Base-by-base conservation (phyloP, 148 eudicot species). In the Hydrangea macrophylla region DNA sequence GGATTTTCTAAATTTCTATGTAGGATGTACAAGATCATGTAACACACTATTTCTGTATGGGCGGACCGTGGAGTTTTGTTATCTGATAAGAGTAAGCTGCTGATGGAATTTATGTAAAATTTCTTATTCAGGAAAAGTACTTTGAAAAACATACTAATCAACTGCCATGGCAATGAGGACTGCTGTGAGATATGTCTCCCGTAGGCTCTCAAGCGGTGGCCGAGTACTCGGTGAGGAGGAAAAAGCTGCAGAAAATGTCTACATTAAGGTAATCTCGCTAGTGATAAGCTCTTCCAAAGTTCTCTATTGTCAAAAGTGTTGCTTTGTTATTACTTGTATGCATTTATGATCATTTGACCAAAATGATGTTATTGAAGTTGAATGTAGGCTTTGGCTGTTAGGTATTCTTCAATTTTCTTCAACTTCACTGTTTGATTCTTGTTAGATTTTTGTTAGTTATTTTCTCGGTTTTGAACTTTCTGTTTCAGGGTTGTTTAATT, bases 211-310 rank as follows among this genome's bases (percentile, higher is more conserved):
- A 55, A 85, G 97, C 57, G 56, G 87, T 67, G 97, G 97, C 70
- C 87, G 77, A 72, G 71, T 94, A 32, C 87, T 94, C 5, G 75
- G 93, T 58, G 97, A 94, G 88, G 97, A 94, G 77, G 97, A 94
- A 84, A 91, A 79, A 63, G 99, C 99, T 82, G 99, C 99, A 39
- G 99, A 94, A 71, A 94, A 94, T 84, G 79, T 94, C 71, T 94
- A 88, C 79, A 89, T 94, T 37, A 94, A 94, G 96, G 99, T 94
- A 70, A 62, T 35, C 10, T 10, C 18, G 33, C 20, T 58, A 44
- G 48, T 55, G 25, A 1, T 31, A 26, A 32, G 35, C 37, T 71
- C 27, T 56, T 22, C 42, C 57, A 27, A 22, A 26, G 26, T 23
- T 42, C 48, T 42, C 48, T 42, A 6, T 42, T 42, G 7, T 42